phyloP scores from a whole-genome alignment of 768 basidiomycete species.

The Rhizopogon salebrosus region DNA sequence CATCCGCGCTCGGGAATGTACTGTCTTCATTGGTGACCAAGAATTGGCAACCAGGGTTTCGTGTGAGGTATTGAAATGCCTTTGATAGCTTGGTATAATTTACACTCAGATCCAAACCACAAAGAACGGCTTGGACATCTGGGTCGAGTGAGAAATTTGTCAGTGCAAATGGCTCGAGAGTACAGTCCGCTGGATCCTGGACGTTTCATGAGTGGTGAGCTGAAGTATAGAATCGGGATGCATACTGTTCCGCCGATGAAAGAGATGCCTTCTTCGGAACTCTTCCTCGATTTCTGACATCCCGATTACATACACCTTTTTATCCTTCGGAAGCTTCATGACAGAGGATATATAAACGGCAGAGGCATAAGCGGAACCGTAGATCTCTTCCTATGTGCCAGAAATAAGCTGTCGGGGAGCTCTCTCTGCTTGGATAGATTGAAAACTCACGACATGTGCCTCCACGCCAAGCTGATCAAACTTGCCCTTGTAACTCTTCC shows the following conservation, averaged over 20 bases:
- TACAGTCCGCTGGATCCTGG: constrained; percentile 83
- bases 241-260: constrained; percentile 83
- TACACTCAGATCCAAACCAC: constrained; percentile 80
- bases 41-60: constrained; percentile 77
- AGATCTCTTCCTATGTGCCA: constrained; percentile 82
- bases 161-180: constrained; percentile 63
- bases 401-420: background rate
- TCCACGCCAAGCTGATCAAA: constrained; percentile 88
- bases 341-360: constrained; percentile 86
- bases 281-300: constrained; percentile 92
- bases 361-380: constrained; percentile 87
- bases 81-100: constrained; percentile 95
- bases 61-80: constrained; percentile 83
- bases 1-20: constrained; percentile 75
- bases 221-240: constrained; percentile 2
- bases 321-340: constrained; percentile 81
- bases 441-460: constrained; percentile 66
- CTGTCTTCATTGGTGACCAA: constrained; percentile 91
- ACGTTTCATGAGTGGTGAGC: background rate
- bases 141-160: constrained; percentile 70
- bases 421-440: background rate
- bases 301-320: constrained; percentile 95
- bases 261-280: constrained; percentile 77
- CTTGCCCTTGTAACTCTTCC: constrained; percentile 81
- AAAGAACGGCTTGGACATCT: constrained; percentile 86